Conservation (phyloP, 768 basidiomycete species). For the Hortiboletus flavorubellus region DNA sequence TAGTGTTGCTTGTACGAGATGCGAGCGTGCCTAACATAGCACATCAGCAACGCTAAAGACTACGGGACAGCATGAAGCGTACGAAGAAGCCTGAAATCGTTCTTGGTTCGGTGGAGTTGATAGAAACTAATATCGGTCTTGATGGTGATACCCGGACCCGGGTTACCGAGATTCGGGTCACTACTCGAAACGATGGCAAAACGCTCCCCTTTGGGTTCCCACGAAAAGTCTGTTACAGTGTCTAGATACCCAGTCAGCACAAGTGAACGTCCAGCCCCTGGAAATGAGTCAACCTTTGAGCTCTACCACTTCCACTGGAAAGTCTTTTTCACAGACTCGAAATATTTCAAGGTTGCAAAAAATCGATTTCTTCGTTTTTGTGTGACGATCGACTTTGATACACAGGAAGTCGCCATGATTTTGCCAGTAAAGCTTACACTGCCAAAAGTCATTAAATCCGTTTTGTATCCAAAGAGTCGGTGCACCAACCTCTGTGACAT, state of each 20-base stretch:
- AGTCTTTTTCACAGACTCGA: slow-evolving; percentile 95
- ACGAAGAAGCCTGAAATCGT: slow-evolving; percentile 92
- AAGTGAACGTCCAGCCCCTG: neutral
- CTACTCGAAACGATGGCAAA: slow-evolving; percentile 93
- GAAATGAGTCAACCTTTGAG: slow-evolving; percentile 67
- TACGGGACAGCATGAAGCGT: slow-evolving; percentile 26
- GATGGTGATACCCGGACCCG: slow-evolving; percentile 87
- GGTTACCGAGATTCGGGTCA: slow-evolving; percentile 90
- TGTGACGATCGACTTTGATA: slow-evolving; percentile 98
- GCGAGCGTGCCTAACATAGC: slow-evolving; percentile 61
- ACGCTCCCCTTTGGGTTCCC: slow-evolving; percentile 97
- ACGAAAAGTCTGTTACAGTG: slow-evolving; percentile 92
- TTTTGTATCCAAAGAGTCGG: slow-evolving; percentile 1
- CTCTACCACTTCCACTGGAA: slow-evolving; percentile 96
- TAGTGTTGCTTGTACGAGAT: slow-evolving; percentile 84
- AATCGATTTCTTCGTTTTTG: slow-evolving; percentile 97
- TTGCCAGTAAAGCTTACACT: slow-evolving; percentile 99
- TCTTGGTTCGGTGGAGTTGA: slow-evolving; percentile 87
- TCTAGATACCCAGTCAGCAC: slow-evolving; percentile 45
- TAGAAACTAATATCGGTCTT: slow-evolving; percentile 97
- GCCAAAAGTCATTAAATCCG: slow-evolving; percentile 7
- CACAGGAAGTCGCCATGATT: slow-evolving; percentile 98
- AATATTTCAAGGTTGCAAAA: slow-evolving; percentile 99
- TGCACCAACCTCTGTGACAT: slow-evolving; percentile 84
- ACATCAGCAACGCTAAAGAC: slow-evolving; percentile 3